Evolutionary conservation across 768 basidiomycete species (phyloP).

Genomic region (Boletellus ananas): DNA sequence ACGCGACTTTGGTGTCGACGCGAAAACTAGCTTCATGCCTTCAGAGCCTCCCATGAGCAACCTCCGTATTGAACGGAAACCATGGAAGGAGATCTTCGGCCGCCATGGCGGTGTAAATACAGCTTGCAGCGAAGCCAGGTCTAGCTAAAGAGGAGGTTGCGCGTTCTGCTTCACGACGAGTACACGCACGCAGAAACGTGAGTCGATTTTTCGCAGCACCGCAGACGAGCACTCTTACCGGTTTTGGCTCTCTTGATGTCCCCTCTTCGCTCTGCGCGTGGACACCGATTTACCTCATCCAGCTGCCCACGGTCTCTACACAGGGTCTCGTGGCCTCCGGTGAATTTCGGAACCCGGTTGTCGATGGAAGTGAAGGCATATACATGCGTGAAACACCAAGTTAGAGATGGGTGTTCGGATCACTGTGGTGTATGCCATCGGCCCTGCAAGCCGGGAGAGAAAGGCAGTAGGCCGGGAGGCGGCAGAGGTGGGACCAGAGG

Average conservation of each 20-base stretch:
- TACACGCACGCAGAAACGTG: conserved; percentile 45
- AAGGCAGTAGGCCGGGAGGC: conserved; percentile 16
- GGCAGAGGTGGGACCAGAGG: too few relatives aligned
- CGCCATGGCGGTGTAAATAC: conserved; percentile 47
- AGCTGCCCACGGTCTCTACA: conserved; percentile 42
- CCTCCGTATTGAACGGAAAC: conserved; percentile 58
- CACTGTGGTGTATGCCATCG: conserved; percentile 69
- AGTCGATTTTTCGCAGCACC: conserved; percentile 5
- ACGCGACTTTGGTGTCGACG: conserved; percentile 91
- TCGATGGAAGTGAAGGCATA: conserved; percentile 29
- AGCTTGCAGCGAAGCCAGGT: conserved; percentile 47
- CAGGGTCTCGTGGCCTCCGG: too few relatives aligned
- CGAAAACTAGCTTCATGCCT: conserved; percentile 89
- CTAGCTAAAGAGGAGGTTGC: conserved; percentile 35
- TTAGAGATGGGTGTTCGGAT: conserved; percentile 80
- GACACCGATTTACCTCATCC: background rate
- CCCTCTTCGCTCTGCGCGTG: background rate
- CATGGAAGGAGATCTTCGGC: conserved; percentile 67
- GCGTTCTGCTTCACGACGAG: conserved; percentile 52
- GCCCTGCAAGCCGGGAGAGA: conserved; percentile 45
- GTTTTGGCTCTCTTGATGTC: background rate
- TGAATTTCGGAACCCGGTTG: conserved; percentile 54
- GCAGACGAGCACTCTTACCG: background rate
- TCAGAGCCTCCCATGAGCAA: conserved; percentile 63
- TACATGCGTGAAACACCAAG: conserved; percentile 64